These are phyloP conservation scores for Saccharomyces eubayanus DNA, from an alignment of 805 yeast genomes.

Conservation along the genomic window DNA sequence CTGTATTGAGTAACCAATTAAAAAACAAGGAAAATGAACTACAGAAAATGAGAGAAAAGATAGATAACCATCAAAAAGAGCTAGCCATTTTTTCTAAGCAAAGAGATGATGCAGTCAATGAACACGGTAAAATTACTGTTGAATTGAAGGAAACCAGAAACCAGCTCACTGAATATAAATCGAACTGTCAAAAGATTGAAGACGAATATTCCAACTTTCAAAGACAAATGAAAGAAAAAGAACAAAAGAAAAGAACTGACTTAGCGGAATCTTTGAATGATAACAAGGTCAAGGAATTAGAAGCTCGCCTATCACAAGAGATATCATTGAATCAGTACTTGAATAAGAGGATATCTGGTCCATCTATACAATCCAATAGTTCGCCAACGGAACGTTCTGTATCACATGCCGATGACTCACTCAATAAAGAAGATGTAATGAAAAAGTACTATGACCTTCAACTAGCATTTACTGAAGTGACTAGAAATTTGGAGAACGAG, in stretches of 20 bases:
- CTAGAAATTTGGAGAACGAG: slow-evolving; percentile 42
- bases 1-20: slow-evolving; percentile 31
- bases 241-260: slow-evolving; percentile 36
- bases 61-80: slow-evolving; percentile 22
- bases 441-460: slow-evolving; percentile 36
- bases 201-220: slow-evolving; percentile 30
- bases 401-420: slow-evolving; percentile 13
- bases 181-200: slow-evolving; percentile 34
- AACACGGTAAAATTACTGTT: slow-evolving; percentile 20
- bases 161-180: slow-evolving; percentile 20
- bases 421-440: slow-evolving; percentile 8
- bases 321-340: slow-evolving; percentile 25
- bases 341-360: slow-evolving; percentile 21
- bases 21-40: slow-evolving; percentile 33
- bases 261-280: slow-evolving; percentile 39
- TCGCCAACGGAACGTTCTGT: slow-evolving; percentile 18
- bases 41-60: slow-evolving; percentile 20
- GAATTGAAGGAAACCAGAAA: slow-evolving; percentile 25
- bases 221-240: slow-evolving; percentile 25
- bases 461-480: slow-evolving; percentile 44
- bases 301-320: slow-evolving; percentile 29
- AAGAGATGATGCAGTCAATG: slow-evolving; percentile 24
- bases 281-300: slow-evolving; percentile 33
- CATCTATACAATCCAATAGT: slow-evolving; percentile 9
- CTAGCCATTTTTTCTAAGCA: slow-evolving; percentile 24